Evolutionary conservation across 2,329 filamentous ascomycete species (phyloP).

Genomic region (Penicillium sp.): DNA sequence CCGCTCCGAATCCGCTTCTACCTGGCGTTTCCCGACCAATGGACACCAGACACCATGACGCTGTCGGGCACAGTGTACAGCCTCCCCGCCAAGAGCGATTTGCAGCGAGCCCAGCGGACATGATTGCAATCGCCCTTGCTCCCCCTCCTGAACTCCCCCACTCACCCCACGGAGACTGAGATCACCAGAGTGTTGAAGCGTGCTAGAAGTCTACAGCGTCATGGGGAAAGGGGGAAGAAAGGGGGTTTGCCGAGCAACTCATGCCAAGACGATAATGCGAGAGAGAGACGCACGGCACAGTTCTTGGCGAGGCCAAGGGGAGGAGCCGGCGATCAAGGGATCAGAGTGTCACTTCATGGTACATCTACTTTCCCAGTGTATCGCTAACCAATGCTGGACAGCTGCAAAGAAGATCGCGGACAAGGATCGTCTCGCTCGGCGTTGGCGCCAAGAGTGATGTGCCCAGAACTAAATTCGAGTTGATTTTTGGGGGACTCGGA

Average conservation of each 20-base stretch:
- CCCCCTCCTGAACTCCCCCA: constrained; percentile 4
- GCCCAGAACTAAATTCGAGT: neutral
- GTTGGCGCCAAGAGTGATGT: constrained; percentile 13
- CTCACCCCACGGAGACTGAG: constrained; percentile 9
- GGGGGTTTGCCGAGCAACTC: constrained; percentile 4
- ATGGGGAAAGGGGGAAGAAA: constrained; percentile 7
- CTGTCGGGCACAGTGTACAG: constrained; percentile 3
- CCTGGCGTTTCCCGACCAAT: neutral
- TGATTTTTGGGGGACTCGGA: neutral
- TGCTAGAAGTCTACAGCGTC: neutral
- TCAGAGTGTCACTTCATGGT: neutral
- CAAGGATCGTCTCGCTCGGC: constrained; percentile 3
- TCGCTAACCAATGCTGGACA: neutral
- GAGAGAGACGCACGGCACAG: constrained; percentile 1
- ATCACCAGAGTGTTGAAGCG: neutral
- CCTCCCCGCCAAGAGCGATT: constrained; percentile 17
- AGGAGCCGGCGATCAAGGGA: constrained; percentile 14
- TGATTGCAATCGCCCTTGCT: constrained; percentile 14
- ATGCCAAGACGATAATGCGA: constrained; percentile 29
- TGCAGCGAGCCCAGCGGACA: constrained; percentile 5
- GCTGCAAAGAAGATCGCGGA: constrained; percentile 16
- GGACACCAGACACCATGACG: neutral
- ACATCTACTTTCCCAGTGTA: neutral
- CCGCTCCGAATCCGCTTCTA: neutral
- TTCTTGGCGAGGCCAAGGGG: constrained; percentile 11